phyloP scores from a whole-genome alignment of 805 yeast genomes.

The Metschnikowia lunata region DNA sequence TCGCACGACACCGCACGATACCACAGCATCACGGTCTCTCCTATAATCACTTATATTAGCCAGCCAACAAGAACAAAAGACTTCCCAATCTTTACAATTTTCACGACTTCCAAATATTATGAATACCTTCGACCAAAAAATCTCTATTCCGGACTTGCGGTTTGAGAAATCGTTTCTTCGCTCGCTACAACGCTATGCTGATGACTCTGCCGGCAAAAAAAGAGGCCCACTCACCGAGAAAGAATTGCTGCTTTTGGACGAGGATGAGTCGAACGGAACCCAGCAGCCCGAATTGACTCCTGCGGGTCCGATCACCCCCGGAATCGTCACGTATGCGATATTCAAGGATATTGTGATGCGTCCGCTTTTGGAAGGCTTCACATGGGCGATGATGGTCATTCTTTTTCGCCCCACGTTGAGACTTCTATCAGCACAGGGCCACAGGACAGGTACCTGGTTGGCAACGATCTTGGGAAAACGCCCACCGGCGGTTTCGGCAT shows the following conservation, averaged over 20 bases:
- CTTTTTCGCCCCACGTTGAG: constrained; percentile 13
- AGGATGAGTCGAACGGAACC: not conserved
- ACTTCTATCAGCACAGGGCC: constrained; percentile 12
- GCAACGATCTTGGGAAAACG: constrained; percentile 10
- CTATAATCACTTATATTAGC: too few species aligned
- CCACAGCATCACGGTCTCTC: too few species aligned
- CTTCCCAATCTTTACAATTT: too few species aligned
- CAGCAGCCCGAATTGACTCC: constrained; percentile 4
- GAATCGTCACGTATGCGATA: constrained; percentile 44
- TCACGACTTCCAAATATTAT: not conserved
- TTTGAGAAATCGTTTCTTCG: constrained; percentile 57
- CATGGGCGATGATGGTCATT: constrained; percentile 26
- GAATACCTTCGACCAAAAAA: constrained; percentile 2
- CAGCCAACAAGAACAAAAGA: too few species aligned
- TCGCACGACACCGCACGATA: too few species aligned
- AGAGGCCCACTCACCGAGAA: constrained; percentile 16
- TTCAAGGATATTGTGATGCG: constrained; percentile 48
- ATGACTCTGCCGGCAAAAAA: constrained; percentile 23
- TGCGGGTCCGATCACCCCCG: constrained; percentile 38
- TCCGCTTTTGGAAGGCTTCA: constrained; percentile 52
- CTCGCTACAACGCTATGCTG: constrained; percentile 29
- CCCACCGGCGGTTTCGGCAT: not conserved
- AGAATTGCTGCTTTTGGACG: constrained; percentile 18
- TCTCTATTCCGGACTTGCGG: constrained; percentile 56
- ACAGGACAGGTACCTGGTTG: constrained; percentile 9